Evolutionary conservation across 306 rosid species (phyloP).

Genomic region (Ormosia emarginata): DNA sequence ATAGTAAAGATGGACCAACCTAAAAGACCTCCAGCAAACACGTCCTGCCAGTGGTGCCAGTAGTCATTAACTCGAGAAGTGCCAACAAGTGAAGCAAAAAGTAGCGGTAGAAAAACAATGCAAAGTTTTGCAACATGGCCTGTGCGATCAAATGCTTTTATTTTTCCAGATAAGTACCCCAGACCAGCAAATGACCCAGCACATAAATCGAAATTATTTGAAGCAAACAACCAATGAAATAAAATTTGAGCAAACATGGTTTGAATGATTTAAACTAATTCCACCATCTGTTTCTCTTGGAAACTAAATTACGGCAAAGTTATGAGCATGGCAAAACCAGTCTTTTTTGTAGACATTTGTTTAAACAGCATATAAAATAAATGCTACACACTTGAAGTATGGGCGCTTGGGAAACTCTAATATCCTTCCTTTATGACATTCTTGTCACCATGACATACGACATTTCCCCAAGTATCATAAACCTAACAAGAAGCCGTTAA

Average conservation of each 20-base stretch:
- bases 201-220: slow-evolving; percentile 24
- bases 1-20: slow-evolving; percentile 46
- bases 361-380: not conserved
- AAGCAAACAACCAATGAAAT: not conserved
- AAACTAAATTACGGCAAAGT: not conserved
- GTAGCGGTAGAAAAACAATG: slow-evolving; percentile 67
- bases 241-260: not conserved
- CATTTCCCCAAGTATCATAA: slow-evolving; percentile 74
- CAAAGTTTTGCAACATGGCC: slow-evolving; percentile 84
- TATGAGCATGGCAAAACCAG: not conserved
- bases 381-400: slow-evolving; percentile 67
- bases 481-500: slow-evolving; percentile 42
- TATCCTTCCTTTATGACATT: slow-evolving; percentile 75
- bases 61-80: slow-evolving; percentile 84
- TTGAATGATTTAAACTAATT: not conserved
- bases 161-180: slow-evolving; percentile 78
- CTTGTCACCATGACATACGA: slow-evolving; percentile 69
- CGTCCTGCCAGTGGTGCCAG: slow-evolving; percentile 98
- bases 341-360: not conserved
- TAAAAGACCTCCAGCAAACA: slow-evolving; percentile 79
- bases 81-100: slow-evolving; percentile 83
- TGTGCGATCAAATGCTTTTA: slow-evolving; percentile 60
- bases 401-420: slow-evolving; percentile 95
- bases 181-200: slow-evolving; percentile 94
- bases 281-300: slow-evolving; percentile 6